Evolutionary conservation across 495 filamentous ascomycete species (phyloP).

Genomic region (Saxophila tyrrhenica): DNA sequence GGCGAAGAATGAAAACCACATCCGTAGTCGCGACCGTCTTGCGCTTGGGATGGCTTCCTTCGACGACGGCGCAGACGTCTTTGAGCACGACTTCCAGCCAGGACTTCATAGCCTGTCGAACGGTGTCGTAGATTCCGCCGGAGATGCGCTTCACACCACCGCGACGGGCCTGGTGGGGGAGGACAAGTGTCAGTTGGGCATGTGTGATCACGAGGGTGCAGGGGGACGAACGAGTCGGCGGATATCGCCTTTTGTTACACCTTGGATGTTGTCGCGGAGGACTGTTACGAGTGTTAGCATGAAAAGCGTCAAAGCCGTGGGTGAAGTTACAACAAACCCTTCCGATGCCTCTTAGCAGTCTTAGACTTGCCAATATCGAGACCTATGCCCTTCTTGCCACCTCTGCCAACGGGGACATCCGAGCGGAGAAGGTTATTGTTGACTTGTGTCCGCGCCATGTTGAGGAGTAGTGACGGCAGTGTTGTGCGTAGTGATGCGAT

Average conservation of each 20-base stretch:
- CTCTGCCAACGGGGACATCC: too few species aligned
- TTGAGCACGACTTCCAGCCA: slow-evolving; percentile 51
- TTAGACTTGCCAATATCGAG: neutral
- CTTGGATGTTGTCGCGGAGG: slow-evolving; percentile 98
- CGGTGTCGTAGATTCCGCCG: slow-evolving; percentile 63
- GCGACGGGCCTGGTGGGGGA: slow-evolving; percentile 46
- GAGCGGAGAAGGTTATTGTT: too few species aligned
- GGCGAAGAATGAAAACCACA: slow-evolving; percentile 91
- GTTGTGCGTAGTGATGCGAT: too few species aligned
- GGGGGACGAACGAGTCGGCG: slow-evolving; percentile 20
- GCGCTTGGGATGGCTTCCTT: slow-evolving; percentile 96
- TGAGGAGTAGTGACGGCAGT: too few species aligned
- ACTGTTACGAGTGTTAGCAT: slow-evolving; percentile 54
- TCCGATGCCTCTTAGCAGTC: slow-evolving; percentile 10
- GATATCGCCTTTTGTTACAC: slow-evolving; percentile 63
- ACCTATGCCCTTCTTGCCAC: neutral
- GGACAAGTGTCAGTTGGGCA: neutral
- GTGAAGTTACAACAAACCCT: neutral
- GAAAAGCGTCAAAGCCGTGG: neutral
- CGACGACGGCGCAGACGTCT: slow-evolving; percentile 25
- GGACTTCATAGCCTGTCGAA: slow-evolving; percentile 41
- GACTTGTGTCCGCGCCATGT: too few species aligned
- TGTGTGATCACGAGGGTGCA: too few species aligned
- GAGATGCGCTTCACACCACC: slow-evolving; percentile 87
- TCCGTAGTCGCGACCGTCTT: slow-evolving; percentile 95